Conservation (phyloP, 352 stramenopile genomes). For the Phytophthora constricta region DNA sequence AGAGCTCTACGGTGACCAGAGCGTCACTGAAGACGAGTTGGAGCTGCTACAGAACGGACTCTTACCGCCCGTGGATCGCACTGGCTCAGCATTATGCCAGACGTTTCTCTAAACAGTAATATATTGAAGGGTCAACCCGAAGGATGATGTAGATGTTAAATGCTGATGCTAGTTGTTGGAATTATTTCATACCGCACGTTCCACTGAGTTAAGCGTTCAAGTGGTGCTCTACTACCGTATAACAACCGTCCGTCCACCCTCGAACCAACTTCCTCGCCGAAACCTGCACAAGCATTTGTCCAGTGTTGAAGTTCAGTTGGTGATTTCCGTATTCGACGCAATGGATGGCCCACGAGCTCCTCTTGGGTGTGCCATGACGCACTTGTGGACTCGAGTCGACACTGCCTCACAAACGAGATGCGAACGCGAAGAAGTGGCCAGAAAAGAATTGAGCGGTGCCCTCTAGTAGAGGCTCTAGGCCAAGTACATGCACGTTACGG, state of each 20-base stretch:
- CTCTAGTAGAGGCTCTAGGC: not conserved
- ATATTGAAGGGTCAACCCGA: not conserved
- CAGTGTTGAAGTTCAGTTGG: not conserved
- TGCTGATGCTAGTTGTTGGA: not conserved
- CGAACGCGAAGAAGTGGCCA: not conserved
- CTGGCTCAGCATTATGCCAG: constrained; percentile 56
- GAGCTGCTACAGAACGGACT: constrained; percentile 74
- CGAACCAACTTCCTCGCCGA: too few species aligned
- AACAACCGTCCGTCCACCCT: too few species aligned
- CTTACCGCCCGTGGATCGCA: constrained; percentile 62
- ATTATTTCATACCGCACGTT: too few species aligned
- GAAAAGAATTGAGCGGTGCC: not conserved
- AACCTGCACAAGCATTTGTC: not conserved
- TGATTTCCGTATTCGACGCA: not conserved
- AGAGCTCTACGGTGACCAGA: constrained; percentile 72
- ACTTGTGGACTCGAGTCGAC: not conserved
- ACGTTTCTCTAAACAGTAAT: constrained; percentile 43
- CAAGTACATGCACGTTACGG: constrained; percentile 5
- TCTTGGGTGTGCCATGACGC: constrained; percentile 3
- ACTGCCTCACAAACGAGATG: not conserved
- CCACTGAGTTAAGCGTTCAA: too few species aligned
- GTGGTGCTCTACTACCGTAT: too few species aligned
- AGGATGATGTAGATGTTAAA: not conserved
- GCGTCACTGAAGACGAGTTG: constrained; percentile 66
- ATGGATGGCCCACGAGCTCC: not conserved